Evolutionary conservation across 2,329 filamentous ascomycete species (phyloP).

Genomic region (Calonectria ilicicola): DNA sequence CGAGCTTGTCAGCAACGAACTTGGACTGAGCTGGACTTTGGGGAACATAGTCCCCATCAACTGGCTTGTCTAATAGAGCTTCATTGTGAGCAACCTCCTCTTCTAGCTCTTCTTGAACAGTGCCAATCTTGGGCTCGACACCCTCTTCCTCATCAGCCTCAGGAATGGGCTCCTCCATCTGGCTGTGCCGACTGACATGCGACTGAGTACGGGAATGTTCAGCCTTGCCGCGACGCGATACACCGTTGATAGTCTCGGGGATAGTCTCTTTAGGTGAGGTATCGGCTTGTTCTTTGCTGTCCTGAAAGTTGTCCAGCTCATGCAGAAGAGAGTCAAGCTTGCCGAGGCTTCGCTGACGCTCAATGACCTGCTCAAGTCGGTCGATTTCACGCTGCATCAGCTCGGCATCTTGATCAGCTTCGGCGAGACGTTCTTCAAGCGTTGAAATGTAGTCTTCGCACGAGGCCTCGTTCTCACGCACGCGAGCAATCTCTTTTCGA

Average conservation of each 20-base stretch:
- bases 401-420: constrained; percentile 95
- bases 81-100: constrained; percentile 32
- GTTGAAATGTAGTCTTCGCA: constrained; percentile 98
- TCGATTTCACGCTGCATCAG: constrained; percentile 98
- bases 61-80: constrained; percentile 28
- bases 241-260: constrained; percentile 51
- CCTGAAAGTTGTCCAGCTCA: constrained; percentile 85
- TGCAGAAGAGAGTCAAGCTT: constrained; percentile 93
- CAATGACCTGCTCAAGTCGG: constrained; percentile 91
- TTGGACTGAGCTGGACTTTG: constrained; percentile 84
- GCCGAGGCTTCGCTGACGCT: constrained; percentile 93
- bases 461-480: constrained; percentile 89
- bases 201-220: constrained; percentile 68
- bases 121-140: constrained; percentile 41
- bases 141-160: constrained; percentile 62
- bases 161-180: constrained; percentile 66
- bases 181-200: constrained; percentile 65
- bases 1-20: constrained; percentile 92
- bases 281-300: constrained; percentile 57
- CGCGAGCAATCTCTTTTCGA: constrained; percentile 88
- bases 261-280: constrained; percentile 44
- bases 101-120: constrained; percentile 49
- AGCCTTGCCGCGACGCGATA: constrained; percentile 56
- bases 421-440: constrained; percentile 92
- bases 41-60: constrained; percentile 47